phyloP scores from a whole-genome alignment of 371 early-diverging fungal genomes.

The Sporodiniella umbellata region DNA sequence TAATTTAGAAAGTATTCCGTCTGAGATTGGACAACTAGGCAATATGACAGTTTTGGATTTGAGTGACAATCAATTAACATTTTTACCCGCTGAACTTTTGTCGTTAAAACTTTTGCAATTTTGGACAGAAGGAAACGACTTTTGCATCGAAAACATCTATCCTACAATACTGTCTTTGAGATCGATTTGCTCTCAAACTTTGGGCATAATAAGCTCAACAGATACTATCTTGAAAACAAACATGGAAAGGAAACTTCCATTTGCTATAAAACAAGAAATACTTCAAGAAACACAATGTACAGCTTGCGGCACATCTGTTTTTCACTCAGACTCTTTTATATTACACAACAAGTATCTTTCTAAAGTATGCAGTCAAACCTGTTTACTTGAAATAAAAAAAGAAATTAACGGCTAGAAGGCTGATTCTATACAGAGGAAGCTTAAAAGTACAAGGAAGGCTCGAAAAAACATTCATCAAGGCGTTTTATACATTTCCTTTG shows the following conservation, averaged over 20 bases:
- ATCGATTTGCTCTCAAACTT: conserved; percentile 14
- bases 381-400: background rate
- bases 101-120: conserved; percentile 16
- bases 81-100: conserved; percentile 44
- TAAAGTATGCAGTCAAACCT: conserved; percentile 13
- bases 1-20: conserved; percentile 77
- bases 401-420: background rate
- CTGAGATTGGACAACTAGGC: conserved; percentile 56
- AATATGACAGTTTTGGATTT: conserved; percentile 52
- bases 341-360: conserved; percentile 1
- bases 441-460: no score
- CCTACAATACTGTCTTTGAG: conserved; percentile 4
- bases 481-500: no score
- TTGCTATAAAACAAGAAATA: background rate
- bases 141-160: conserved; percentile 6
- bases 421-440: background rate
- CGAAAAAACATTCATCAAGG: no score
- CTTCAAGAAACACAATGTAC: background rate
- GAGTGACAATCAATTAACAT: conserved; percentile 49
- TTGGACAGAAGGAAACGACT: conserved; percentile 47
- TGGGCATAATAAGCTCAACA: conserved; percentile 6
- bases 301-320: background rate
- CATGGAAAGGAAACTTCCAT: background rate
- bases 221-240: conserved; percentile 7
- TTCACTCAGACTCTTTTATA: background rate